Base-by-base conservation (phyloP, 2,329 filamentous ascomycete species). In the Helminthosporium solani region DNA sequence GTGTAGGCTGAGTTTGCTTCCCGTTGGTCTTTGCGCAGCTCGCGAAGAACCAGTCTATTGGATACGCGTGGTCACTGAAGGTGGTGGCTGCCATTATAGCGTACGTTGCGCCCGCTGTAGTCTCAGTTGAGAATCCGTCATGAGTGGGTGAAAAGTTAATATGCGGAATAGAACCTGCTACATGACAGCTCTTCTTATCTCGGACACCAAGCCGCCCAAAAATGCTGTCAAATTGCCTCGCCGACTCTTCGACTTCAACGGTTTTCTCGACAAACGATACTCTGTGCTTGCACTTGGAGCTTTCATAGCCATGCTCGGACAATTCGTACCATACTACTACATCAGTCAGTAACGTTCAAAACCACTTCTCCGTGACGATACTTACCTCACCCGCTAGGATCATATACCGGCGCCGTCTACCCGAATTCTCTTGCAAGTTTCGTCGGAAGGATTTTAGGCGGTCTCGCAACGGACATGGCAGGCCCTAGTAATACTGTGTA, bases 1-100 rank as follows among this genome's bases (percentile, higher is more conserved):
- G 61, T 8, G 47, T 75, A 2, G 68, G 71, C 40, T 77, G 65
- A 3, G 79, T 85, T 2, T 75, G 82, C 18, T 78, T 83, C 44
- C 82, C 82, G 2, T 73, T 79, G 34, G 69, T 78, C 41, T 76
- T 86, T 51, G 72, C 80, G 45, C 74, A 78, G 44, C 66, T 85
- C 16, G 69, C 36, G n/a, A 30, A 33, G 3, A 5, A 81, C 7
- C 76, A 78, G 0, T 60, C 64, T 11, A 68, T 85, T 8, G 82
- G 83, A 0, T 86, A 85, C 53, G 67, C 73, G 0, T 85, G 82
- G 79, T 75, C 81, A 1, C 78, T 84, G 19, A 74, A 86, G 3
- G 75, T 83, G 14, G 73, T 86, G 1, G 85, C 78, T 0, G 82
- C 88, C 51, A 77, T 66, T 41, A 52, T 62, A 14, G 50, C 44